These are phyloP conservation scores for Leptographium galeiforme DNA, from an alignment of 2,329 filamentous ascomycete genomes.

Conservation along the genomic window DNA sequence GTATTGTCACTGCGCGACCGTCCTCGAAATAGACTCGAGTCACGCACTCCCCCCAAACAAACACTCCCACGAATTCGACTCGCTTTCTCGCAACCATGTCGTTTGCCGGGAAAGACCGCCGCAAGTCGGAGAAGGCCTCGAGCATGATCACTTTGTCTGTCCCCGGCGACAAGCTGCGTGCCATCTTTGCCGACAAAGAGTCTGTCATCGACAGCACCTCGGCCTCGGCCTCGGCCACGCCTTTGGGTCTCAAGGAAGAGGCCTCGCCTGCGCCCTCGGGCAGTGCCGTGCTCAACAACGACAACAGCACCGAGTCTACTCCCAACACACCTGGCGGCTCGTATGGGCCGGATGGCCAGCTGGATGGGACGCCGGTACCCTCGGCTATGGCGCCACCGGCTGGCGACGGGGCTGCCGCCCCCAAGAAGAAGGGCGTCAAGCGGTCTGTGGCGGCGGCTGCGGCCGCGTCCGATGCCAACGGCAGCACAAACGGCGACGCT, in stretches of 20 bases:
- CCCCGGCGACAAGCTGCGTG: conserved; percentile 34
- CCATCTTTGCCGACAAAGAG: conserved; percentile 25
- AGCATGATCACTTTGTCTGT: conserved; percentile 39
- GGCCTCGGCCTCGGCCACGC: conserved; percentile 22
- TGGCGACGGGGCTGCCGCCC: conserved; percentile 40
- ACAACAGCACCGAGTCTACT: conserved; percentile 46
- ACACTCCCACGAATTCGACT: background rate
- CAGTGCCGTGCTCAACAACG: conserved; percentile 38
- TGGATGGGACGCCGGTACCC: conserved; percentile 15
- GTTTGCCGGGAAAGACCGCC: conserved; percentile 26
- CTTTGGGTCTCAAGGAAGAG: conserved; percentile 14
- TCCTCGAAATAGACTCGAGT: background rate
- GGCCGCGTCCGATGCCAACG: conserved; percentile 44
- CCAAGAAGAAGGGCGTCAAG: conserved; percentile 66
- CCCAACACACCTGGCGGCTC: conserved; percentile 37
- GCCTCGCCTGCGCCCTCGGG: conserved; percentile 27
- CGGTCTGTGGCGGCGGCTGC: conserved; percentile 53
- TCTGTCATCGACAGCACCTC: background rate
- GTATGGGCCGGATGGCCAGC: background rate
- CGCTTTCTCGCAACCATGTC: conserved; percentile 18
- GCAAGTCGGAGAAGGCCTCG: conserved; percentile 24
- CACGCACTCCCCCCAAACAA: background rate
- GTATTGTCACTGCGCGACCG: background rate
- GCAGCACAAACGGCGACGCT: conserved; percentile 38
- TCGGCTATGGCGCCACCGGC: conserved; percentile 44